These are phyloP conservation scores for Singerocomus inundabilis DNA, from an alignment of 1,284 basidiomycete genomes.

Conservation along the genomic window DNA sequence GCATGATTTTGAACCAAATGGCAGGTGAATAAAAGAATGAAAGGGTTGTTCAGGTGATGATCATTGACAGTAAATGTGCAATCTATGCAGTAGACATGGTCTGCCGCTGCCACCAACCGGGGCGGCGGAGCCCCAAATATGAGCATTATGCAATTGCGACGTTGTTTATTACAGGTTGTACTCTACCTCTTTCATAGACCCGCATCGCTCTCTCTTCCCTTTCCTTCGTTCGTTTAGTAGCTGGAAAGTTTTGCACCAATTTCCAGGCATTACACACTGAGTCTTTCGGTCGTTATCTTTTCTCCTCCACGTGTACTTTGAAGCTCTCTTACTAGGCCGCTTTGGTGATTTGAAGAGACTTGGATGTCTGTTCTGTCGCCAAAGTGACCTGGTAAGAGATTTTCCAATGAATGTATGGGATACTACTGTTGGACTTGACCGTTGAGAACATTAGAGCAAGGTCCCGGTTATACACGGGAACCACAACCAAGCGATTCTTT, in stretches of 20 bases:
- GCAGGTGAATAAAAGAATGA: too few species aligned
- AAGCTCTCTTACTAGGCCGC: conserved; percentile 6
- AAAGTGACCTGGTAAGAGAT: conserved; percentile 6
- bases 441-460: background rate
- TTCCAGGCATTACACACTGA: background rate
- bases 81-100: too few species aligned
- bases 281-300: background rate
- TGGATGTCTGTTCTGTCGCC: conserved; percentile 1
- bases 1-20: too few species aligned
- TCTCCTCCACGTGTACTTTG: conserved; percentile 1
- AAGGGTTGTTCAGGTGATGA: too few species aligned
- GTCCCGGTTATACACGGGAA: background rate
- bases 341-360: background rate
- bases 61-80: too few species aligned
- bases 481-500: background rate
- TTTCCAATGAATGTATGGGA: background rate
- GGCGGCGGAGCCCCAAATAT: too few species aligned
- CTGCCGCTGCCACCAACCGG: too few species aligned
- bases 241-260: background rate
- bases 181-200: background rate
- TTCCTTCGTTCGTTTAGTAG: background rate
- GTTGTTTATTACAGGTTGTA: too few species aligned
- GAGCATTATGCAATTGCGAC: too few species aligned
- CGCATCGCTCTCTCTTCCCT: background rate
- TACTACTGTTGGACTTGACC: background rate